Percentiles rank a stretch among this genome's conserved stretches.
Evolutionary conservation across 177 flowering plant genomes (phyloP).

Genomic region (Tripterygium wilfordii): DNA sequence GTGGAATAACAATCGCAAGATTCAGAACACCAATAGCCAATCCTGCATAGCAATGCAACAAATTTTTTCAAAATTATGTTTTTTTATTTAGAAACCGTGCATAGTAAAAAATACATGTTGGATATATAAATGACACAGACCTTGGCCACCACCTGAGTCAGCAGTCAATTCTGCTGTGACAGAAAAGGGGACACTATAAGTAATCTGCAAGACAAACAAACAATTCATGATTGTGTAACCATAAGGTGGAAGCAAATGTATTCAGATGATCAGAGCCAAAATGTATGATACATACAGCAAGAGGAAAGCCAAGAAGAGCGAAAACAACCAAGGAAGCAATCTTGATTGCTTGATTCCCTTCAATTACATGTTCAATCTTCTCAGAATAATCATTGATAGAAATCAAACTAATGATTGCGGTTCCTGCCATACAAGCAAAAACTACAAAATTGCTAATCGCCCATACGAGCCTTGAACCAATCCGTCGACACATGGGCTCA

Average conservation of each 20-base stretch:
- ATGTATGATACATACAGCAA: slow-evolving; percentile 57
- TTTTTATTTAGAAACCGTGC: no score
- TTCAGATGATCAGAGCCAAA: background rate
- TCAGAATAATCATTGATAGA: slow-evolving; percentile 46
- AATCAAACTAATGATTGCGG: slow-evolving; percentile 73
- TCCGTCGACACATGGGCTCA: slow-evolving; percentile 80
- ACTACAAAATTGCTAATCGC: slow-evolving; percentile 86
- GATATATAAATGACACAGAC: slow-evolving; percentile 45
- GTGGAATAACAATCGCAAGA: slow-evolving; percentile 95
- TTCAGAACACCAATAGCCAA: slow-evolving; percentile 92
- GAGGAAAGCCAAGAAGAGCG: slow-evolving; percentile 89
- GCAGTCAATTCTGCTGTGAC: slow-evolving; percentile 91
- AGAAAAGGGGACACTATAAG: slow-evolving; percentile 92
- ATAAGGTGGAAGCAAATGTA: background rate
- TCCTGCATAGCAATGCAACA: slow-evolving; percentile 42
- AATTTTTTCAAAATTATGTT: no score
- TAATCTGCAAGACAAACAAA: slow-evolving; percentile 75
- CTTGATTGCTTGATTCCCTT: slow-evolving; percentile 38
- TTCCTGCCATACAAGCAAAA: slow-evolving; percentile 87
- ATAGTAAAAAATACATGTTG: no score
- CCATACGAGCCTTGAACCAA: slow-evolving; percentile 90
- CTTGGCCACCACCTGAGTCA: slow-evolving; percentile 98
- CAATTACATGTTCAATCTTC: slow-evolving; percentile 60
- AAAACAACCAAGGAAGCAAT: slow-evolving; percentile 76
- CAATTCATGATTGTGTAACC: background rate